Conservation (phyloP, 306 rosid species). For the Fagus sylvatica region DNA sequence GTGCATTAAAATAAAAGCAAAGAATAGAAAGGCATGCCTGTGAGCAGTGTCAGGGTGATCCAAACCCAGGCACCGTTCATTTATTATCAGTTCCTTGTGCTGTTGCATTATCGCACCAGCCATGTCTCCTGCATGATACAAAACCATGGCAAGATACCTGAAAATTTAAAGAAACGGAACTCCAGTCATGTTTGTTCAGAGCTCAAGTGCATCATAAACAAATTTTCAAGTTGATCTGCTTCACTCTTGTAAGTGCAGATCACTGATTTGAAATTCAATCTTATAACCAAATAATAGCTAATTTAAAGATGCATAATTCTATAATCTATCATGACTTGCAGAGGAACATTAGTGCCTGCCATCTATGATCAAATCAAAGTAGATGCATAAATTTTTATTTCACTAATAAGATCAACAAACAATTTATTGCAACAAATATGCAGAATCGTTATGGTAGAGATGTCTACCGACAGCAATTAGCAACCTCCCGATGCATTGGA, state of each 20-base stretch:
- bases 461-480: slow-evolving; percentile 90
- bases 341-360: not conserved
- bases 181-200: too few relatives aligned
- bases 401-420: not conserved
- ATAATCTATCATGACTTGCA: not conserved
- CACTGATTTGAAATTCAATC: not conserved
- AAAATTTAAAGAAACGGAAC: slow-evolving; percentile 28
- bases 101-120: slow-evolving; percentile 97
- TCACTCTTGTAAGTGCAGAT: not conserved
- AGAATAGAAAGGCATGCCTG: slow-evolving; percentile 55
- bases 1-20: not conserved
- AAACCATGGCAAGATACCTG: slow-evolving; percentile 99
- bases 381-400: not conserved
- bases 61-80: slow-evolving; percentile 94
- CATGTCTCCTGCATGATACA: slow-evolving; percentile 99
- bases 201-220: not conserved
- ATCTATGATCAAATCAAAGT: not conserved
- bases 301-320: not conserved
- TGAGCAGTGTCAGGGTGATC: slow-evolving; percentile 99
- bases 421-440: slow-evolving; percentile 24
- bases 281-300: not conserved
- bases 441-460: not conserved
- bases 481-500: slow-evolving; percentile 98
- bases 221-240: not conserved
- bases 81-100: slow-evolving; percentile 93